Percentiles rank a stretch among this genome's conserved stretches.
These are phyloP conservation scores for Trichoderma sp. DNA, from an alignment of 2,329 filamentous ascomycete species.

Conservation along the genomic window DNA sequence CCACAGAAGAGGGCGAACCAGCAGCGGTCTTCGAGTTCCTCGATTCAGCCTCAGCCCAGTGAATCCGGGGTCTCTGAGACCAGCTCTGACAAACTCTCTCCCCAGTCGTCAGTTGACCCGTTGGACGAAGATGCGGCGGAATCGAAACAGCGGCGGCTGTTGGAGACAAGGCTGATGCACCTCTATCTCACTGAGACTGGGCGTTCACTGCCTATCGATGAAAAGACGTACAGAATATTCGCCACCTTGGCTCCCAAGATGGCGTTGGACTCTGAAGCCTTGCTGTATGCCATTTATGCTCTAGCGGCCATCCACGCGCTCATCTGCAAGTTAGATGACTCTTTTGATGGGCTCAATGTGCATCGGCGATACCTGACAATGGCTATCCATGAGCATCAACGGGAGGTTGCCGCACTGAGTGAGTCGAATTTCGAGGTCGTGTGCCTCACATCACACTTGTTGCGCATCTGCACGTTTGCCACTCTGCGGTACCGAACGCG, in stretches of 20 bases:
- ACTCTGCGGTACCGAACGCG: conserved; percentile 20
- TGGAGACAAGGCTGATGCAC: conserved; percentile 24
- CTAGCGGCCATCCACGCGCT: conserved; percentile 22
- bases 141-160: conserved; percentile 21
- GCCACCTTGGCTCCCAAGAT: conserved; percentile 18
- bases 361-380: conserved; percentile 23
- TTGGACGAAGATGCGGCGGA: conserved; percentile 20
- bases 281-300: conserved; percentile 23
- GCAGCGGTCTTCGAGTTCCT: conserved; percentile 9
- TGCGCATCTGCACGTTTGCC: conserved; percentile 23
- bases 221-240: conserved; percentile 18
- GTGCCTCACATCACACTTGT: conserved; percentile 21
- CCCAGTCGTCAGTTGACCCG: background rate
- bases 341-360: conserved; percentile 15
- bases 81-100: background rate
- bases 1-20: background rate
- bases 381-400: conserved; percentile 22
- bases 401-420: conserved; percentile 14
- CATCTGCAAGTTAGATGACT: conserved; percentile 15
- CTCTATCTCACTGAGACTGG: conserved; percentile 22
- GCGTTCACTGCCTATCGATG: conserved; percentile 20
- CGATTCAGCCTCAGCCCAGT: background rate
- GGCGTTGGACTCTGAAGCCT: conserved; percentile 21
- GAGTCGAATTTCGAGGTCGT: conserved; percentile 18
- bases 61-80: background rate